These are phyloP conservation scores for Phytophthora quininea DNA, from an alignment of 352 stramenopile species.

Conservation along the genomic window DNA sequence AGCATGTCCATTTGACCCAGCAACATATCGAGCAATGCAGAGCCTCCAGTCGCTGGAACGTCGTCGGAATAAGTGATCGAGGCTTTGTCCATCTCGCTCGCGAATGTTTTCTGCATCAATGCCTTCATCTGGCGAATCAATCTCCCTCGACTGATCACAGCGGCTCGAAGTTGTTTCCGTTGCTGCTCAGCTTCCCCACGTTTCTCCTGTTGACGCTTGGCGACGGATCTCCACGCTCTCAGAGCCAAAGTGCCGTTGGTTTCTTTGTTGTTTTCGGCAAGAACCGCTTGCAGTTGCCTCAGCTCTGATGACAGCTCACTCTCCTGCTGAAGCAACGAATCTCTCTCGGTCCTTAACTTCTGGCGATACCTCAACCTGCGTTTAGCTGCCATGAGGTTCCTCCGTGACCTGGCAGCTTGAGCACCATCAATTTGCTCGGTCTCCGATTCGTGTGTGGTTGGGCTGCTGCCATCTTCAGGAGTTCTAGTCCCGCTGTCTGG, in stretches of 20 bases:
- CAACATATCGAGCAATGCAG: conserved; percentile 24
- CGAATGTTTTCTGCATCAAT: not conserved
- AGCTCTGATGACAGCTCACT: conserved; percentile 13
- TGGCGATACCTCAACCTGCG: conserved; percentile 17
- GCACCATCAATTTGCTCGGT: not conserved
- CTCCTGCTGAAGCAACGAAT: conserved; percentile 16
- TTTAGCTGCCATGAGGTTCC: conserved; percentile 19
- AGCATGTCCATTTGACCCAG: conserved; percentile 20
- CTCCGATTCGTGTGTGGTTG: conserved; percentile 8
- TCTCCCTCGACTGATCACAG: conserved; percentile 6
- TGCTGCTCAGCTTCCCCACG: conserved; percentile 12
- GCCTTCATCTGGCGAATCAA: conserved; percentile 7
- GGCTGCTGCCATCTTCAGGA: not conserved
- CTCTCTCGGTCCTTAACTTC: conserved; percentile 19
- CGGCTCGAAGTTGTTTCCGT: conserved; percentile 6
- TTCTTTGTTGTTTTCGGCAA: conserved; percentile 4
- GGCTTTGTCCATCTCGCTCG: not conserved
- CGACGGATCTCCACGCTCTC: conserved; percentile 14
- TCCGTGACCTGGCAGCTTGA: not conserved
- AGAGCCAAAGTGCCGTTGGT: not conserved
- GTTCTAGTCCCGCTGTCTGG: not conserved
- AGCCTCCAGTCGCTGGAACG: not conserved
- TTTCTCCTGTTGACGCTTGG: conserved; percentile 21
- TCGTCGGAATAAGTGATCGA: not conserved
- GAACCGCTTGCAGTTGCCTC: not conserved